Evolutionary conservation across 352 stramenopile species (phyloP).

Genomic region (Pythium graminicola): DNA sequence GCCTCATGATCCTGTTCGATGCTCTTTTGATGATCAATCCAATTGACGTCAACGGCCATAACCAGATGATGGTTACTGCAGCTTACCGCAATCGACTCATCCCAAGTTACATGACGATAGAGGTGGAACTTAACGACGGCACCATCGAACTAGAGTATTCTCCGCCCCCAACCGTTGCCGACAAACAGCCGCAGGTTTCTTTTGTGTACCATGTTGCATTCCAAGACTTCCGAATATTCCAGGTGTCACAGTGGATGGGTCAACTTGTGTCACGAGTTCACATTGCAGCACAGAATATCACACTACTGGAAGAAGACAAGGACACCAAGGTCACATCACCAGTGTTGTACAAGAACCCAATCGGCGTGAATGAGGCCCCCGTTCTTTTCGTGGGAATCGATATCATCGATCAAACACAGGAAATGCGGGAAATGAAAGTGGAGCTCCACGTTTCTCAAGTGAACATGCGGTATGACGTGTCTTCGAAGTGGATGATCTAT

Average conservation of each 20-base stretch:
- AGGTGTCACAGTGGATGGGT: conserved; percentile 84
- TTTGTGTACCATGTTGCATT: conserved; percentile 73
- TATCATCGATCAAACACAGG: conserved; percentile 74
- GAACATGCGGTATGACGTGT: conserved; percentile 74
- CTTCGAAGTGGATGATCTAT: conserved; percentile 75
- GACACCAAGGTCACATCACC: conserved; percentile 36
- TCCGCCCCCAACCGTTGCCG: conserved; percentile 11
- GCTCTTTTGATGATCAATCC: conserved; percentile 83
- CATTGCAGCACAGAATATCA: conserved; percentile 59
- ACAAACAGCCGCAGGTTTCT: conserved; percentile 17
- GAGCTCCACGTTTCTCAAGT: conserved; percentile 82
- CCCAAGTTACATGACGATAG: conserved; percentile 73
- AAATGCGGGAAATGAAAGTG: conserved; percentile 86
- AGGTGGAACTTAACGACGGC: conserved; percentile 54
- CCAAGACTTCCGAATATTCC: conserved; percentile 72
- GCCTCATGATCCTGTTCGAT: conserved; percentile 81
- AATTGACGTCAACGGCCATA: conserved; percentile 77
- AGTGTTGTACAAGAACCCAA: conserved; percentile 78
- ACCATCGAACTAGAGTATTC: conserved; percentile 53
- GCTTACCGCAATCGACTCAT: conserved; percentile 47
- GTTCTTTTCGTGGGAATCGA: conserved; percentile 78
- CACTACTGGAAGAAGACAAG: conserved; percentile 64
- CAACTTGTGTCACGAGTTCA: conserved; percentile 74
- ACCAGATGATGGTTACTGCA: conserved; percentile 53
- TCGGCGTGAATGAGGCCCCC: conserved; percentile 62